Evolutionary conservation across 768 basidiomycete species (phyloP).

Genomic region (Botryobasidium botryosum): DNA sequence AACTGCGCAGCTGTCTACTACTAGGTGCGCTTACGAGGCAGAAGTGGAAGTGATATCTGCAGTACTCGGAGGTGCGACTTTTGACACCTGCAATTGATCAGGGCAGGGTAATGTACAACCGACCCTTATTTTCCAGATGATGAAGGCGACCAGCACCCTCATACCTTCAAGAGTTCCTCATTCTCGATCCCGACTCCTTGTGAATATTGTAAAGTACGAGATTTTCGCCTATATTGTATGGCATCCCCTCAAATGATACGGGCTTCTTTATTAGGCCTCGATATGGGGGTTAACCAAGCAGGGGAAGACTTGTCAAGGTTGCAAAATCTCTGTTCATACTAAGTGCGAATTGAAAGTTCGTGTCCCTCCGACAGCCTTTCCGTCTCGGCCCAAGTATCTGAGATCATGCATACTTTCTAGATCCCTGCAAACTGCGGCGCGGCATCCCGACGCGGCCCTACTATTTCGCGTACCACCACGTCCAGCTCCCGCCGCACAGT

Average conservation of each 20-base stretch:
- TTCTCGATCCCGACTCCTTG: constrained; percentile 78
- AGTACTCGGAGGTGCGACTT: constrained; percentile 43
- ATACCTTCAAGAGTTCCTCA: constrained; percentile 68
- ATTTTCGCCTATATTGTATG: constrained; percentile 1
- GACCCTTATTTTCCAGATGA: constrained; percentile 35
- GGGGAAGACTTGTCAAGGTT: constrained; percentile 67
- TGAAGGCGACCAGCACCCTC: constrained; percentile 50
- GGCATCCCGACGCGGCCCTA: neutral
- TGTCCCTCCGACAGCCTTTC: neutral
- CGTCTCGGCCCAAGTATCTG: too few relatives aligned
- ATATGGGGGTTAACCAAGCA: constrained; percentile 82
- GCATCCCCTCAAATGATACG: neutral
- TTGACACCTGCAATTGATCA: neutral
- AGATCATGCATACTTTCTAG: too few relatives aligned
- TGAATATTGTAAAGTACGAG: constrained; percentile 57
- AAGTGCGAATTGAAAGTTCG: constrained; percentile 75
- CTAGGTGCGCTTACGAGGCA: constrained; percentile 39
- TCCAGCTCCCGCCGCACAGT: neutral
- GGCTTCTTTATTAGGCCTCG: constrained; percentile 33
- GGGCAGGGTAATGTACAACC: neutral
- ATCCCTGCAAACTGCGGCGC: constrained; percentile 52
- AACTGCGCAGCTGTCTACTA: constrained; percentile 33
- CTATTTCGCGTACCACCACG: neutral
- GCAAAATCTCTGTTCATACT: constrained; percentile 62
- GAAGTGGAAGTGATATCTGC: constrained; percentile 44